phyloP scores from a whole-genome alignment of 345 rosid species.

The Euphorbia pulcherrima region DNA sequence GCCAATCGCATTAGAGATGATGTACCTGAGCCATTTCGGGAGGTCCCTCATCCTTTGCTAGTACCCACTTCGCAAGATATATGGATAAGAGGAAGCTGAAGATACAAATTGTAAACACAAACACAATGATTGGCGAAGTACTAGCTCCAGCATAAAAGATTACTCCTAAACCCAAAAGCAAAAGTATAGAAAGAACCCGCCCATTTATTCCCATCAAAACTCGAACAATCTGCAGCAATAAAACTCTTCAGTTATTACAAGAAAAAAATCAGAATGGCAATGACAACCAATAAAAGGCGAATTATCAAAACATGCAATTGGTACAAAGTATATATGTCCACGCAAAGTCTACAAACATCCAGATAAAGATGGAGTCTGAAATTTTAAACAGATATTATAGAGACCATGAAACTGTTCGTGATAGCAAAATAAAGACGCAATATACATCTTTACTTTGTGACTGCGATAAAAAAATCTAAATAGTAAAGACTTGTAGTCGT shows the following conservation, averaged over 20 bases:
- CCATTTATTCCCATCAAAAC: constrained; percentile 69
- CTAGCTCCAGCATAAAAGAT: constrained; percentile 82
- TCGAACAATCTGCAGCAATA: constrained; percentile 66
- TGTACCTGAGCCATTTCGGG: constrained; percentile 91
- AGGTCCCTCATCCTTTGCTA: constrained; percentile 98
- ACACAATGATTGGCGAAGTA: constrained; percentile 87
- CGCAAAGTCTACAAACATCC: not conserved
- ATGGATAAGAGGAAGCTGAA: constrained; percentile 67
- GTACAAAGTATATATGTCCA: not conserved
- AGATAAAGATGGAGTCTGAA: not conserved
- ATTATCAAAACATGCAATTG: not conserved
- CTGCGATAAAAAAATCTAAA: not conserved
- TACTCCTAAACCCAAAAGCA: constrained; percentile 66
- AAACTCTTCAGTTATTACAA: not conserved
- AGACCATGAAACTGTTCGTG: not conserved
- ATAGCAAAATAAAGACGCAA: not conserved
- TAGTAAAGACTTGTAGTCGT: not conserved
- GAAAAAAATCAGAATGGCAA: not conserved
- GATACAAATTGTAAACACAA: constrained; percentile 83
- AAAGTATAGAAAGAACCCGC: constrained; percentile 65
- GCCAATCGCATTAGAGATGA: constrained; percentile 11
- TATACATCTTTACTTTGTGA: not conserved
- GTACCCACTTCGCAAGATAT: constrained; percentile 92
- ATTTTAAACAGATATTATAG: not conserved
- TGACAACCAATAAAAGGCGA: not conserved